Evolutionary conservation across 2,329 filamentous ascomycete genomes (phyloP).

Genomic region (Calonectria leucothoes): DNA sequence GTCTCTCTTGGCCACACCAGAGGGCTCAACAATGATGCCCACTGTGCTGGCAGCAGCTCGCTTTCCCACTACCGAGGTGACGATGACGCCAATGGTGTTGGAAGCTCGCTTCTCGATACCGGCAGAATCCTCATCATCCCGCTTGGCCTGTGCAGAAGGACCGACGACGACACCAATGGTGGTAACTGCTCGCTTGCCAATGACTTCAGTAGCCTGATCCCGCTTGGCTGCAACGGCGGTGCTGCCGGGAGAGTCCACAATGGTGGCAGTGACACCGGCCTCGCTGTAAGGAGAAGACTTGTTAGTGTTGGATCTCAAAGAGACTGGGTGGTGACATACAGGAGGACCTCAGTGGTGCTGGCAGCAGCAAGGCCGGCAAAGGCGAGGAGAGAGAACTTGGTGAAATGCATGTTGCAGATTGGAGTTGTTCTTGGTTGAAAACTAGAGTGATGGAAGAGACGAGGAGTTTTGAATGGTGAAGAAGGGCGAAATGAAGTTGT

Average conservation of each 20-base stretch:
- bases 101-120: background rate
- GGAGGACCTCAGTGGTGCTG: background rate
- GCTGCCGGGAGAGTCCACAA: background rate
- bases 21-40: background rate
- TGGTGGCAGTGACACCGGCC: background rate
- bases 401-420: conserved; percentile 36
- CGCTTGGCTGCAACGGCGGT: background rate
- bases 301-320: background rate
- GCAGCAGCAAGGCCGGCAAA: conserved; percentile 17
- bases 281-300: background rate
- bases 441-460: background rate
- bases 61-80: background rate
- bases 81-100: background rate
- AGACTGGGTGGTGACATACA: background rate
- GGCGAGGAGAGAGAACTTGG: conserved; percentile 37
- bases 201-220: background rate
- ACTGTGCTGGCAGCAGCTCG: background rate
- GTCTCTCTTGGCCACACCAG: background rate
- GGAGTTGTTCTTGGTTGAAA: background rate
- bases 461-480: background rate
- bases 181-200: background rate
- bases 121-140: background rate
- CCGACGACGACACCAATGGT: background rate
- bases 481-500: background rate
- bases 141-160: background rate